Percentiles rank a stretch among this genome's conserved stretches.
Evolutionary conservation across 73 alveolate species (phyloP).

Genomic region (Tetrahymena borealis): DNA sequence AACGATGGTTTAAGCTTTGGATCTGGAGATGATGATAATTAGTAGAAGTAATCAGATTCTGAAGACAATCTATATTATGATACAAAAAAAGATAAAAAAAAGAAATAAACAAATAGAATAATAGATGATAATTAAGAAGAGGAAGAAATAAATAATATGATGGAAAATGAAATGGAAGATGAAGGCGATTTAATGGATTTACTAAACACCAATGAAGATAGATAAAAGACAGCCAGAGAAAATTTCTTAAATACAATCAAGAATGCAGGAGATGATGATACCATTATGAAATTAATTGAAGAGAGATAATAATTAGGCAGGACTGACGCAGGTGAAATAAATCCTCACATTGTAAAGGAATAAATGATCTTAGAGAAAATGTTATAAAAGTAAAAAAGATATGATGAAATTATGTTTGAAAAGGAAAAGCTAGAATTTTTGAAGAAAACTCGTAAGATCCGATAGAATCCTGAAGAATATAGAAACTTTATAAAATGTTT

Average conservation of each 20-base stretch:
- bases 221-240: neutral
- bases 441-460: neutral
- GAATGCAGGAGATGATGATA: neutral
- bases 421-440: neutral
- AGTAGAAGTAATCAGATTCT: neutral
- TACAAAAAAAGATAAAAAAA: neutral
- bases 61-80: neutral
- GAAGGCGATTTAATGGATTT: neutral
- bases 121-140: neutral
- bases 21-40: neutral
- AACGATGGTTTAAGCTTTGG: neutral
- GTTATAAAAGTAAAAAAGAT: neutral
- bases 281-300: neutral
- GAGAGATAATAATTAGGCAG: neutral
- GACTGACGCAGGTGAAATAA: neutral
- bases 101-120: neutral
- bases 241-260: neutral
- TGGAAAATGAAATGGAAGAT: neutral
- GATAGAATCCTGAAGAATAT: neutral
- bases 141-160: neutral
- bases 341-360: neutral
- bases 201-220: neutral
- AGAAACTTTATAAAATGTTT: neutral
- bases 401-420: neutral
- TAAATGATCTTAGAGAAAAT: neutral